Evolutionary conservation across 768 basidiomycete genomes (phyloP).

Genomic region (Phaeotremella fagi): DNA sequence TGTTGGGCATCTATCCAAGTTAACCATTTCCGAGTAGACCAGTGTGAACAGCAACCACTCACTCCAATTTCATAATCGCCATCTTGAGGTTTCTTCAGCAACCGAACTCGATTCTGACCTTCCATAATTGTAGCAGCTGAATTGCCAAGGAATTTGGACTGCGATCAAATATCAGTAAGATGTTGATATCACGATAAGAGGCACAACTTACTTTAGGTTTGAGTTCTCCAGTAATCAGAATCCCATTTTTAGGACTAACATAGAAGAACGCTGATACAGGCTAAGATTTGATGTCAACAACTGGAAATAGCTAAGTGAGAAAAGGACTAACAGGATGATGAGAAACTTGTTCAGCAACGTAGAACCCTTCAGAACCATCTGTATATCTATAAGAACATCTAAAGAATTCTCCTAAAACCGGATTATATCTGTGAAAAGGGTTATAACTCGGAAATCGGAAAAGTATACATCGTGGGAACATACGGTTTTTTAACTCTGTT

Average conservation of each 20-base stretch:
- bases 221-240: slow-evolving; percentile 85
- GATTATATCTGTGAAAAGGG: slow-evolving; percentile 81
- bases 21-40: no score
- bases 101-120: slow-evolving; percentile 80
- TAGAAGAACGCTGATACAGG: slow-evolving; percentile 82
- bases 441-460: no score
- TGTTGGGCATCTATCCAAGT: slow-evolving; percentile 98
- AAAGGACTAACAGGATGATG: slow-evolving; percentile 35
- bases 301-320: neutral
- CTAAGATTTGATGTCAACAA: slow-evolving; percentile 9
- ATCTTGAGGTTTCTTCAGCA: slow-evolving; percentile 78
- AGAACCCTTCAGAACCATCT: slow-evolving; percentile 88
- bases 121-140: slow-evolving; percentile 95
- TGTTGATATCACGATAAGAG: neutral
- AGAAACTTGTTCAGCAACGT: slow-evolving; percentile 90
- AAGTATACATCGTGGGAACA: no score
- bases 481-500: slow-evolving; percentile 87
- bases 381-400: slow-evolving; percentile 89
- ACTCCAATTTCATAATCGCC: slow-evolving; percentile 58
- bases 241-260: slow-evolving; percentile 79
- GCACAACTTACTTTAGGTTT: slow-evolving; percentile 61
- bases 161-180: neutral
- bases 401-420: slow-evolving; percentile 95
- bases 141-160: slow-evolving; percentile 90
- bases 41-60: slow-evolving; percentile 51